Evolutionary conservation across 768 basidiomycete species (phyloP), one percentile per base, ranked within the genome.

Genomic region (Tricholoma flavovirens): DNA sequence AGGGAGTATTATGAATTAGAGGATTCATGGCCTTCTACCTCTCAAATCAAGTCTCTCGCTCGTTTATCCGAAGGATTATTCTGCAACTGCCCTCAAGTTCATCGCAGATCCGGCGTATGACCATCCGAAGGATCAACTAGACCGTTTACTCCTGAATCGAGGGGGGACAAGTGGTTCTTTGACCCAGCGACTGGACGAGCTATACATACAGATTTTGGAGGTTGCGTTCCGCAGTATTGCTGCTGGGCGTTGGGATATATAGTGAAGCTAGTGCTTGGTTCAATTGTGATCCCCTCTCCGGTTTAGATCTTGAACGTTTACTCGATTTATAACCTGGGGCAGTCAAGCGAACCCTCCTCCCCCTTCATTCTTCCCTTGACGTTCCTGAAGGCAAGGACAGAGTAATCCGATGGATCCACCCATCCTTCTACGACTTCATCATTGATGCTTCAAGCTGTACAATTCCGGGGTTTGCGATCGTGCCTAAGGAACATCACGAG

Each of bases 371-470:
- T 5, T 14, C 29, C 5, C 33, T 52, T 14, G 22, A 24, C 4
- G 26, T 52, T 26, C 21, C 35, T n/a, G 35, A 52, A 21, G 12
- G 3, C 9, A 22, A 40, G 10, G 4, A 22, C 1, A 9, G 5
- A 45, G n/a, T n/a, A 11, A 52, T 52, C 33, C 33, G 40, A 1
- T 12, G 38, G 6, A 22, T 52, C 15, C 51, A 52, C 6, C 21
- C 35, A 38, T 52, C 51, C 12, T 52, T 52, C 29, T 21, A 26
- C 15, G 51, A 52, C 11, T 52, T 52, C 22, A 52, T 52, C 36
- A 24, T 45, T 24, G 43, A 45, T 24, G 11, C 19, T 24, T 24
- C 19, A 22, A 21, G 43, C 11, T 45, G 43, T 12, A 10, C 19
- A 4, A 24, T 22, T 5, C 21, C 21, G 9, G 11, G 43, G 11